phyloP scores from a whole-genome alignment of 139 green algal genomes.

The Tetraselmis chui region DNA sequence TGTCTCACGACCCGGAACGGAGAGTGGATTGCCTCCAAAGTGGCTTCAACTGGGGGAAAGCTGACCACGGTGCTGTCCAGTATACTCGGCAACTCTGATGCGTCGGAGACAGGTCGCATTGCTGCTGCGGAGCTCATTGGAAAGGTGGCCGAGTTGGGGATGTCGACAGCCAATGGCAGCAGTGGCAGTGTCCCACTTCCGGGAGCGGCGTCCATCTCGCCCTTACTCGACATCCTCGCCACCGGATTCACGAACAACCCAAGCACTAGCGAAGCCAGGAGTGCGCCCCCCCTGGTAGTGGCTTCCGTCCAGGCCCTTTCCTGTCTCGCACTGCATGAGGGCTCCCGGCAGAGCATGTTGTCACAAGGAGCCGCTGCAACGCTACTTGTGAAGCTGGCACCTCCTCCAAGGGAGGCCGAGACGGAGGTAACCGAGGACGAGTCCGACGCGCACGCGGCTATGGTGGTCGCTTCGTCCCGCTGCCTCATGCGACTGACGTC shows the following conservation, averaged over 20 bases:
- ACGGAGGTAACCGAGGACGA: no score
- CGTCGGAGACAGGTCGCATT: background rate
- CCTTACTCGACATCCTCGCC: background rate
- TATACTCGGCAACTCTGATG: background rate
- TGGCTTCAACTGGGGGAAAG: background rate
- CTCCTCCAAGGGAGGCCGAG: background rate
- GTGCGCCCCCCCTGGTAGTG: background rate
- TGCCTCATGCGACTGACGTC: background rate
- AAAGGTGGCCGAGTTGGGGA: background rate
- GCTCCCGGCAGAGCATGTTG: background rate
- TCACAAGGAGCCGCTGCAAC: background rate
- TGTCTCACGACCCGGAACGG: background rate
- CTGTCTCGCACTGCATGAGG: background rate
- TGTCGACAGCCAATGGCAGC: no score
- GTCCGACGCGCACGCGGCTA: background rate
- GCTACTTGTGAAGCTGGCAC: background rate
- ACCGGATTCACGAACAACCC: no score
- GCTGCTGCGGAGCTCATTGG: background rate
- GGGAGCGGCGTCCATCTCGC: background rate
- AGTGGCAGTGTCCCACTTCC: background rate
- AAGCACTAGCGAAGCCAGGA: no score
- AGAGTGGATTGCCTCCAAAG: background rate
- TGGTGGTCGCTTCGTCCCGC: background rate
- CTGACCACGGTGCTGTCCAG: background rate
- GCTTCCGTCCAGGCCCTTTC: background rate